Conservation (phyloP, 441 rosid genomes). For the Aleurites moluccanus region DNA sequence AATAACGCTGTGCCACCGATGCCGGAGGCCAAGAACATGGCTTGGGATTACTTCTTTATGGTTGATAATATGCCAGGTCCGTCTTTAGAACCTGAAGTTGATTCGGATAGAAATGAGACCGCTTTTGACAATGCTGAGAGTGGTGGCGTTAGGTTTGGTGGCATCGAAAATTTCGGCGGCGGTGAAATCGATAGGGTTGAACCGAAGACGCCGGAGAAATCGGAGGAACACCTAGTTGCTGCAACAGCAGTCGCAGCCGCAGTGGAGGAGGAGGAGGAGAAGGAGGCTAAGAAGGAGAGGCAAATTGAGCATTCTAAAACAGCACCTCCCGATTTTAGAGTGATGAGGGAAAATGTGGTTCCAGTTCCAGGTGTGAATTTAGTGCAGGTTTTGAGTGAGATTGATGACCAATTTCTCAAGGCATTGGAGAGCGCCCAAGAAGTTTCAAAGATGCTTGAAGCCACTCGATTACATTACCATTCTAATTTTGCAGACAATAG, state of each 20-base stretch:
- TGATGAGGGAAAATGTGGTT: conserved; percentile 30
- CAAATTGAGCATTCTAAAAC: conserved; percentile 62
- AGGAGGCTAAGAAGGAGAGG: conserved; percentile 38
- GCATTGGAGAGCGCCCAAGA: conserved; percentile 92
- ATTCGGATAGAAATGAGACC: conserved; percentile 26
- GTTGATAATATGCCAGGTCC: conserved; percentile 59
- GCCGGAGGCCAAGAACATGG: conserved; percentile 49
- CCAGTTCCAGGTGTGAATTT: conserved; percentile 38
- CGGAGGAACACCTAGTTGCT: conserved; percentile 44
- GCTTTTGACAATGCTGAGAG: conserved; percentile 23
- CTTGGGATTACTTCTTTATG: conserved; percentile 88
- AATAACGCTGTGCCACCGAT: conserved; percentile 42
- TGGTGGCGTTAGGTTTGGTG: conserved; percentile 20
- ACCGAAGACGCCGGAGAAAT: conserved; percentile 39
- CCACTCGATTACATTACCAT: conserved; percentile 88
- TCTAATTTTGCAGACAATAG: conserved; percentile 94
- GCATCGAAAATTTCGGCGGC: conserved; percentile 24
- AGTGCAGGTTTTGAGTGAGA: conserved; percentile 51
- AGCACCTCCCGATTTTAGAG: conserved; percentile 55
- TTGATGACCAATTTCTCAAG: conserved; percentile 86
- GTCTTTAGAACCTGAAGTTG: conserved; percentile 40
- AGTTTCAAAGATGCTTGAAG: conserved; percentile 89
- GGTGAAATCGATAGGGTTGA: conserved; percentile 28
- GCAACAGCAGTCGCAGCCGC: conserved; percentile 25
- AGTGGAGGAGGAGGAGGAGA: conserved; percentile 30